Evolutionary conservation across 1,284 basidiomycete species (phyloP).

Genomic region (Cryptococcus jaspeensis): DNA sequence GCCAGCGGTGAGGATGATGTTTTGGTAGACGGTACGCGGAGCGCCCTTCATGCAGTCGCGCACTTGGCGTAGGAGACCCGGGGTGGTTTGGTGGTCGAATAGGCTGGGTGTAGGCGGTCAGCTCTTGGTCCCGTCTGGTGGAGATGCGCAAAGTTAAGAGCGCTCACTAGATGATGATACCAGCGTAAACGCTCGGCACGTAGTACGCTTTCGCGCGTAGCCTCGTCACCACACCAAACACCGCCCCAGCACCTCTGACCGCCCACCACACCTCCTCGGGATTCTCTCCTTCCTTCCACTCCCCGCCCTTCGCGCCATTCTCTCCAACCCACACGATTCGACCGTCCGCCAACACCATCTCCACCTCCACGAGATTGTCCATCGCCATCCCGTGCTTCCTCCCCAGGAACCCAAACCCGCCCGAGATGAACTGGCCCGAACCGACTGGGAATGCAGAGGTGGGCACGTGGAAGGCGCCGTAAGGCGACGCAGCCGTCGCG

Average conservation of each 20-base stretch:
- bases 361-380: conserved; percentile 76
- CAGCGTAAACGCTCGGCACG: conserved; percentile 82
- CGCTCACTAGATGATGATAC: conserved; percentile 80
- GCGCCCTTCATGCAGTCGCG: conserved; percentile 86
- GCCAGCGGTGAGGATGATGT: conserved; percentile 83
- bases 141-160: background rate
- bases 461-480: conserved; percentile 82
- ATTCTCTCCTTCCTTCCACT: conserved; percentile 46
- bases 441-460: conserved; percentile 58
- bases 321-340: conserved; percentile 62
- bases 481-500: conserved; percentile 67
- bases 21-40: conserved; percentile 80
- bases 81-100: conserved; percentile 76
- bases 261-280: conserved; percentile 74
- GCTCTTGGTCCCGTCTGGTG: background rate
- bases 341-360: conserved; percentile 72
- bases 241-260: conserved; percentile 76
- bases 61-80: conserved; percentile 84
- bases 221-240: conserved; percentile 79
- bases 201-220: conserved; percentile 83
- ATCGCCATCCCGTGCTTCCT: conserved; percentile 78
- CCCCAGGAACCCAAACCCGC: conserved; percentile 85
- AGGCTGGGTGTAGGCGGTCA: conserved; percentile 56
- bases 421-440: conserved; percentile 77
- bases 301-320: conserved; percentile 57